A percentile compares a stretch with the other conserved stretches of the same genome.
Conservation (phyloP, 1,139 yeast species). For the Yamadazyma pseudoaaseri region DNA sequence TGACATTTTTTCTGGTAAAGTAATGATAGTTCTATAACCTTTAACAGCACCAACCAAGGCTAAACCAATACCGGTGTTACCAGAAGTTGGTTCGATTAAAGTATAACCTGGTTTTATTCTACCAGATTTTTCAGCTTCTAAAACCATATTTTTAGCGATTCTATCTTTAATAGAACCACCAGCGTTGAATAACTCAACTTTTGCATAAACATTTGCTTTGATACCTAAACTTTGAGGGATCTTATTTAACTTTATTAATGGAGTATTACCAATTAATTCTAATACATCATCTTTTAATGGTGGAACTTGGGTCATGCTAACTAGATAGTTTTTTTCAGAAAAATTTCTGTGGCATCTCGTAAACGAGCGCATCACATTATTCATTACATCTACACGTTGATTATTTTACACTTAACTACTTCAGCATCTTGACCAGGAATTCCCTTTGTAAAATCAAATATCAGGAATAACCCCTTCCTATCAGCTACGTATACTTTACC, state of each 20-base stretch:
- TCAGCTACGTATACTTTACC: constrained; percentile 75
- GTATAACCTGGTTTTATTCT: constrained; percentile 83
- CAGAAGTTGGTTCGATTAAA: constrained; percentile 86
- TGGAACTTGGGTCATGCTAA: constrained; percentile 22
- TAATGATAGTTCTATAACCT: constrained; percentile 85
- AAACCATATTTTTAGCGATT: constrained; percentile 66
- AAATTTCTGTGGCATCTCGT: background rate
- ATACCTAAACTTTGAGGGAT: constrained; percentile 78
- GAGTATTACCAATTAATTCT: constrained; percentile 82
- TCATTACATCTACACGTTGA: constrained; percentile 22
- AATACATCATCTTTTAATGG: constrained; percentile 42
- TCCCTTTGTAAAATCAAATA: constrained; percentile 89
- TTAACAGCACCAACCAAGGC: constrained; percentile 85
- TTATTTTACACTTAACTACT: constrained; percentile 70
- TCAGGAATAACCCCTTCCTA: constrained; percentile 72
- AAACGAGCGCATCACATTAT: background rate
- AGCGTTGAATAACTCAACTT: constrained; percentile 65
- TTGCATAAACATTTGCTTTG: constrained; percentile 59
- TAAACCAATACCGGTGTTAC: constrained; percentile 86
- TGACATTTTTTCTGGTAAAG: constrained; percentile 91
- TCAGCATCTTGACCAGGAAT: constrained; percentile 71
- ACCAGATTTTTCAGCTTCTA: constrained; percentile 80
- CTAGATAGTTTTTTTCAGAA: background rate
- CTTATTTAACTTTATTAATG: constrained; percentile 69
- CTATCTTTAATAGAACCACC: constrained; percentile 74